Base-by-base conservation (phyloP, 2,329 filamentous ascomycete genomes). In the Xenosphaeropsis pyriputrescens region DNA sequence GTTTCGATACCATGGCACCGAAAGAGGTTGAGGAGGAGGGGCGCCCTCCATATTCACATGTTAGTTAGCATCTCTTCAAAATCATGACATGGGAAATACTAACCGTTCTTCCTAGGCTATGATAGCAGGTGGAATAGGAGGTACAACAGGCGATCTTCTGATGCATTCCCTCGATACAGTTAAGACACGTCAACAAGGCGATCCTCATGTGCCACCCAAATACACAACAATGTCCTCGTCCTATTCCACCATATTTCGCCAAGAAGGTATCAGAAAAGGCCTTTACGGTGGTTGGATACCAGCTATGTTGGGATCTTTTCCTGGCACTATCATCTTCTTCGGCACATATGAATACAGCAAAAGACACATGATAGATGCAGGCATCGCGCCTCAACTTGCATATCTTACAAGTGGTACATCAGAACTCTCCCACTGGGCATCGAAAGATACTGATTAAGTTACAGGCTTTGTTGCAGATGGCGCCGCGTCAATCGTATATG, bases 131-230 rank as follows among this genome's bases (percentile, higher is more conserved):
- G 91, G 89, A 42, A 67, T 93, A 38, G 91, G 93, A 53, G 91
- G 91, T 38, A 88, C 84, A 13, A 93, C 82, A 39, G 91, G 93
- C 41, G 91, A 98, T 59, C 82, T 98, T 72, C 67, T 98, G 47
- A 98, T 98, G 91, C 91, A 98, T 64, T 96, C 89, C 34, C 72
- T 98, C 53, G 91, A 98, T 59, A 98, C 91, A 1, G 91, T 98
- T 51, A 98, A 98, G 64, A 98, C 91, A 34, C 75, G 91, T 49
- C 93, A 98, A 58, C 91, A 98, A 61, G 91, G 89, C 52, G 91
- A 96, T 54, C 88, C 89, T 33, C 81, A 91, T 56, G 72, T 94
- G 43, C 91, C 91, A 16, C 82, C 91, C 2, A 93, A 84, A 61
- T 98, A 98, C 62, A 80, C 82, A 9, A 89, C 85, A 13, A 77